A percentile compares a stretch with the other conserved stretches of the same genome.
Conservation (phyloP, 106 monocot genomes). For the Allium sativum region DNA sequence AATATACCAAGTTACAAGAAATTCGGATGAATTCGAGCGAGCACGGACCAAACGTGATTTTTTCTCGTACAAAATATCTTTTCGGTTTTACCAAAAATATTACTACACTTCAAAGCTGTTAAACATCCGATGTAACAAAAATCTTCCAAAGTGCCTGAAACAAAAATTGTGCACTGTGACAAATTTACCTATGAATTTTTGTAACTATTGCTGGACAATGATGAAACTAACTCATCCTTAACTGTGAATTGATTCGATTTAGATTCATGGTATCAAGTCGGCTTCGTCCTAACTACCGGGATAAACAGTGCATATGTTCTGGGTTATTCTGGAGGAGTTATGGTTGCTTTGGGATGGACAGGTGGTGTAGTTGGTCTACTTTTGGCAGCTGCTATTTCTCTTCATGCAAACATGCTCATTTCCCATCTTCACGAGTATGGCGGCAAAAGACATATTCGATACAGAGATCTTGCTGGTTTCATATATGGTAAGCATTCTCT, state of each 20-base stretch:
- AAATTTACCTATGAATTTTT: no score
- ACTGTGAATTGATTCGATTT: background rate
- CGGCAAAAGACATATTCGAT: slow-evolving; percentile 79
- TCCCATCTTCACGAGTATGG: slow-evolving; percentile 79
- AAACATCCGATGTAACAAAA: no score
- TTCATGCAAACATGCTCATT: slow-evolving; percentile 67
- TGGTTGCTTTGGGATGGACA: slow-evolving; percentile 80
- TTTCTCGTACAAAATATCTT: no score
- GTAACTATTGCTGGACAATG: no score
- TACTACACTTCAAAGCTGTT: no score
- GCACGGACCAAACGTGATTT: no score
- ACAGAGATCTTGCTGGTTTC: slow-evolving; percentile 85
- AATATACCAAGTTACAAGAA: no score
- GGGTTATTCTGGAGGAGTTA: slow-evolving; percentile 76
- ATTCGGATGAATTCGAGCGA: no score
- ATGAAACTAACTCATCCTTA: background rate
- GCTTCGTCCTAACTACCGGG: slow-evolving; percentile 74
- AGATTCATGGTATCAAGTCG: slow-evolving; percentile 96
- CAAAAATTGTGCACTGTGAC: no score
- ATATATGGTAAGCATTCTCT: slow-evolving; percentile 44
- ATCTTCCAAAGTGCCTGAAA: no score
- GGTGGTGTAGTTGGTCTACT: slow-evolving; percentile 48
- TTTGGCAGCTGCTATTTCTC: slow-evolving; percentile 62
- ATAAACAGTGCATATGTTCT: slow-evolving; percentile 86
- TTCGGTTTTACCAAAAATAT: no score